Percentiles rank a stretch among this genome's conserved stretches.
These are phyloP conservation scores for Orbilia oligospora DNA, from an alignment of 2,329 filamentous ascomycete species.

Conservation along the genomic window DNA sequence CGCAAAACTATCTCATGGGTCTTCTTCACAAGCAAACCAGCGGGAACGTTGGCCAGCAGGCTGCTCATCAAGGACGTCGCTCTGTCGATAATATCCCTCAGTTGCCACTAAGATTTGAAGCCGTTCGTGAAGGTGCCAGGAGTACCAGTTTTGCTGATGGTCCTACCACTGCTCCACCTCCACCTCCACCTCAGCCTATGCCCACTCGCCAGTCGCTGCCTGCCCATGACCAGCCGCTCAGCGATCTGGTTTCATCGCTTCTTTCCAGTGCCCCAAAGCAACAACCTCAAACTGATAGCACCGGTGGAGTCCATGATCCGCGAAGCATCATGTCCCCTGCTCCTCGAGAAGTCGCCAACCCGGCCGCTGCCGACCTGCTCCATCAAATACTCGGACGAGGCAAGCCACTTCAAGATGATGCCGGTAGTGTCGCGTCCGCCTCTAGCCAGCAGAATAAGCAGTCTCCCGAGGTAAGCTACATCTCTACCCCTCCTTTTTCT, in stretches of 20 bases:
- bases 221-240: constrained; percentile 49
- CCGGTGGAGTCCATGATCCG: constrained; percentile 68
- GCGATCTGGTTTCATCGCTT: constrained; percentile 51
- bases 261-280: constrained; percentile 57
- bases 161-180: constrained; percentile 21
- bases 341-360: constrained; percentile 73
- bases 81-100: constrained; percentile 58
- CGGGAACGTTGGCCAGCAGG: constrained; percentile 44
- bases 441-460: constrained; percentile 38
- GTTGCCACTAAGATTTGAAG: constrained; percentile 50
- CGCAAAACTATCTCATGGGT: constrained; percentile 58
- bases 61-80: constrained; percentile 49
- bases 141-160: constrained; percentile 55
- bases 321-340: constrained; percentile 69
- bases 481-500: not conserved
- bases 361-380: constrained; percentile 78
- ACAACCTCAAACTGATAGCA: constrained; percentile 3
- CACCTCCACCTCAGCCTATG: not conserved
- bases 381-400: constrained; percentile 87
- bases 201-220: constrained; percentile 41
- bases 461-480: constrained; percentile 35
- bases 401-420: constrained; percentile 67
- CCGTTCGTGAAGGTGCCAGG: constrained; percentile 53
- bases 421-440: constrained; percentile 24
- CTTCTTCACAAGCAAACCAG: constrained; percentile 54